Evolutionary conservation across 1,284 basidiomycete species (phyloP).

Genomic region (Irpex sp.): DNA sequence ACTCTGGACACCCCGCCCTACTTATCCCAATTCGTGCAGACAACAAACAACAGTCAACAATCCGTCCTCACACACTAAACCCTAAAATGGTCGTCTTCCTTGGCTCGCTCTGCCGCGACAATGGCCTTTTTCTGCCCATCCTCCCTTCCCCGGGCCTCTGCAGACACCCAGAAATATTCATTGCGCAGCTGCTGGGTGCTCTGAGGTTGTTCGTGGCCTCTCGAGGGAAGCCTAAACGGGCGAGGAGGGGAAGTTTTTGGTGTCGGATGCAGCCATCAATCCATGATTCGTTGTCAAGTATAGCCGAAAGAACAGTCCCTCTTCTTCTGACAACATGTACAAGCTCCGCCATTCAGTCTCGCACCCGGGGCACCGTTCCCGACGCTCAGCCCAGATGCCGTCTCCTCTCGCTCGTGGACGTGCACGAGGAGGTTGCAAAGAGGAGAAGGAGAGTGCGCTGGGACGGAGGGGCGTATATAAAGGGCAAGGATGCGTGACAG

Average conservation of each 20-base stretch:
- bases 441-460: background rate
- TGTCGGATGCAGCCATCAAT: background rate
- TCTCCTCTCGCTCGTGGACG: background rate
- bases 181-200: background rate
- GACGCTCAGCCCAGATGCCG: background rate
- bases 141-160: background rate
- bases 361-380: background rate
- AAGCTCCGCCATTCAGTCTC: slow-evolving; percentile 1
- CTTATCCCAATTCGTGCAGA: slow-evolving; percentile 51
- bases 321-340: background rate
- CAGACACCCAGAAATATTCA: background rate
- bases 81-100: slow-evolving; percentile 11
- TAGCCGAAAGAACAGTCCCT: slow-evolving; percentile 4
- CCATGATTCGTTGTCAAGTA: background rate
- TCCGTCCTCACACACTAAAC: slow-evolving; percentile 9
- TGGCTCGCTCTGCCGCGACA: background rate
- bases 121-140: background rate
- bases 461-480: background rate
- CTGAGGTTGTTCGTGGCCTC: background rate
- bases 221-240: background rate
- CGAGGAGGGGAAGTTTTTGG: background rate
- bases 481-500: background rate
- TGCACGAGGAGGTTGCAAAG: no score
- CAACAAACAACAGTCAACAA: slow-evolving; percentile 37
- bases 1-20: slow-evolving; percentile 32